Base-by-base conservation (phyloP, 257 asterid species). In the Solanum pimpinellifolium region DNA sequence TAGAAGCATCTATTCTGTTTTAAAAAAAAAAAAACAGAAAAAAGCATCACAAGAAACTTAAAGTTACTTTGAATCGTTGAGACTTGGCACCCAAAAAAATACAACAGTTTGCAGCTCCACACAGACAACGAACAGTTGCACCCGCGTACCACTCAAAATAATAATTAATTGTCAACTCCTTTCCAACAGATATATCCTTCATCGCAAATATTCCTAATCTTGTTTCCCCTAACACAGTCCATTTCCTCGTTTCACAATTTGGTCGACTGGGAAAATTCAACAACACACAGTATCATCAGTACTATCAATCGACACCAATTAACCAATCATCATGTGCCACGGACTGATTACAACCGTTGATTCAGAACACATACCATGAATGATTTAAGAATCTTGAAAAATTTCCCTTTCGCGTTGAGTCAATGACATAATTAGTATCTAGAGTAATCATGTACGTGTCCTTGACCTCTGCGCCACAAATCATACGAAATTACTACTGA, bases 101-200 rank as follows among this genome's bases (percentile, higher is more conserved):
- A 69, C 98, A 95, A 91, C 99, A 97, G 88, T 93, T 94, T 75
- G 95, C 91, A 44, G 99, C 98, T 85, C 98, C 96, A 88, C 99
- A 97, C 16, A 97, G 92, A 91, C 98, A 97, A 62, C 98, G 97
- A 86, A 97, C 97, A 88, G 95, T 93, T 85, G 89, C 98, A 86
- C 99, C 98, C 14, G 98, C 99, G 62, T 93, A 97, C 99, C 99
- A 97, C 90, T 94, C 98, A 68, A 95, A 95, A 89, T 95, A 94
- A 90, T 97, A 97, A 90, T 97, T 93, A 88, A 94, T 94, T 10
- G 95, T 91, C 89, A 97, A 86, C 92, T 95, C 98, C 83, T 93
- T 92, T 87, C 98, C 98, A 72, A 87, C 87, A 83, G 89, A 81
- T 84, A 94, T 93, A 86, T 97, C 97, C 85, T 88, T 83, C 91